phyloP scores from a whole-genome alignment of 257 asterid genomes.

The Gentiana dahurica region DNA sequence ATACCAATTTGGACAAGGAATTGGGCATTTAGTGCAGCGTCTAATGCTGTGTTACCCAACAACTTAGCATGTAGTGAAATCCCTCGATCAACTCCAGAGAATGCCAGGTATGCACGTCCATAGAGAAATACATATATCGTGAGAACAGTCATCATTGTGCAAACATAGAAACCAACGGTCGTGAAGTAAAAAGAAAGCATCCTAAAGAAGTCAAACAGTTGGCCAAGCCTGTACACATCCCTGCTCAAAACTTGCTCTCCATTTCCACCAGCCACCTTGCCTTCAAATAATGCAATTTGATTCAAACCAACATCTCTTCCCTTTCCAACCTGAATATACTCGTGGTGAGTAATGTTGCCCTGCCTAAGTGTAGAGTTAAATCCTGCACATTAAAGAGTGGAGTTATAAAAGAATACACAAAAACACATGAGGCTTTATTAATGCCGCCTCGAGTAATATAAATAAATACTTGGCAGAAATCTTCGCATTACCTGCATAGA shows the following conservation, averaged over 20 bases:
- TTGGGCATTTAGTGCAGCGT: conserved; percentile 87
- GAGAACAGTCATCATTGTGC: conserved; percentile 99
- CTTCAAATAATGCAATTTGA: conserved; percentile 96
- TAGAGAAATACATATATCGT: conserved; percentile 80
- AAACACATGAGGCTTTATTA: too few relatives aligned
- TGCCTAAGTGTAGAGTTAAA: conserved; percentile 95
- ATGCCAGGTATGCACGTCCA: conserved; percentile 96
- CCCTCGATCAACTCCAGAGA: conserved; percentile 89
- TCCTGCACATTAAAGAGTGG: conserved; percentile 38
- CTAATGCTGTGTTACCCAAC: conserved; percentile 76
- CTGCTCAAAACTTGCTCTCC: conserved; percentile 99
- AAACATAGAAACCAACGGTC: conserved; percentile 90
- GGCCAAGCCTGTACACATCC: conserved; percentile 95
- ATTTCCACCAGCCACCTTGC: conserved; percentile 98
- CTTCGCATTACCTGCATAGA: conserved; percentile 59
- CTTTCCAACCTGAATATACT: conserved; percentile 92
- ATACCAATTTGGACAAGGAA: conserved; percentile 94
- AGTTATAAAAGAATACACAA: too few relatives aligned
- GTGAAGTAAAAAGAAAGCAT: conserved; percentile 94
- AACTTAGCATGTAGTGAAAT: conserved; percentile 49
- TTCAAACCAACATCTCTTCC: conserved; percentile 99
- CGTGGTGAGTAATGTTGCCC: conserved; percentile 98
- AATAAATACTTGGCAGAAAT: background rate
- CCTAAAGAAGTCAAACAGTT: conserved; percentile 90
- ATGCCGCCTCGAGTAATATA: too few relatives aligned